Evolutionary conservation across 1,284 basidiomycete species (phyloP).

Genomic region (Ganoderma sinense): DNA sequence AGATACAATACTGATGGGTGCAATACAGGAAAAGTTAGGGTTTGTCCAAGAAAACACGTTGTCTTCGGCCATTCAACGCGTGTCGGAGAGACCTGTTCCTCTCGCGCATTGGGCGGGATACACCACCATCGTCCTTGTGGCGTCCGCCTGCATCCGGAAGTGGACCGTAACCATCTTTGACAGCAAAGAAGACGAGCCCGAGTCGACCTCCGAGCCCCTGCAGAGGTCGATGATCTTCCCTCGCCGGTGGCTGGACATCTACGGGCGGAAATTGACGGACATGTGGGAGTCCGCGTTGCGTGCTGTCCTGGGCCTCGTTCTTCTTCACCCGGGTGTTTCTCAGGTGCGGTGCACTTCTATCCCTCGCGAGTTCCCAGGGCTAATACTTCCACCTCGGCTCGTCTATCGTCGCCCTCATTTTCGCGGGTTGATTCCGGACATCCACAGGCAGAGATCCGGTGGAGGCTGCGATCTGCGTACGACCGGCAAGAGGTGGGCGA

Average conservation of each 20-base stretch:
- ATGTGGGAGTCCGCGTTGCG: constrained; percentile 76
- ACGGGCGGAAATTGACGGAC: constrained; percentile 63
- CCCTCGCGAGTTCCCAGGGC: not conserved
- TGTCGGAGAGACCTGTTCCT: constrained; percentile 58
- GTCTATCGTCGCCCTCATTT: not conserved
- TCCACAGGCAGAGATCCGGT: constrained; percentile 67
- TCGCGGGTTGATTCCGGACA: not conserved
- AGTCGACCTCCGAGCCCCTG: not conserved
- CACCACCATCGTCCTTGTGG: constrained; percentile 55
- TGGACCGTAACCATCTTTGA: constrained; percentile 69
- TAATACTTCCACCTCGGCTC: constrained; percentile 14
- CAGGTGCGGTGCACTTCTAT: constrained; percentile 55
- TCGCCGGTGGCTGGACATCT: constrained; percentile 80
- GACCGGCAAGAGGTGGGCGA: constrained; percentile 81
- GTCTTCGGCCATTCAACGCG: constrained; percentile 31
- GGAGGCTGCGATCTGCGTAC: constrained; percentile 70
- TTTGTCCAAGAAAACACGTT: constrained; percentile 10
- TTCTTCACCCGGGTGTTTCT: constrained; percentile 76
- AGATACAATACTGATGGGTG: not conserved
- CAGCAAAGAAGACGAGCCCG: not conserved
- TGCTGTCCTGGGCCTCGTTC: constrained; percentile 70
- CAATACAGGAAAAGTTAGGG: constrained; percentile 8
- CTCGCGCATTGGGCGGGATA: constrained; percentile 77
- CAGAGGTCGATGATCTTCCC: constrained; percentile 57
- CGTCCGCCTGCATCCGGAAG: constrained; percentile 51